Base-by-base conservation (phyloP, 768 basidiomycete species). In the Pisolithus sp. region DNA sequence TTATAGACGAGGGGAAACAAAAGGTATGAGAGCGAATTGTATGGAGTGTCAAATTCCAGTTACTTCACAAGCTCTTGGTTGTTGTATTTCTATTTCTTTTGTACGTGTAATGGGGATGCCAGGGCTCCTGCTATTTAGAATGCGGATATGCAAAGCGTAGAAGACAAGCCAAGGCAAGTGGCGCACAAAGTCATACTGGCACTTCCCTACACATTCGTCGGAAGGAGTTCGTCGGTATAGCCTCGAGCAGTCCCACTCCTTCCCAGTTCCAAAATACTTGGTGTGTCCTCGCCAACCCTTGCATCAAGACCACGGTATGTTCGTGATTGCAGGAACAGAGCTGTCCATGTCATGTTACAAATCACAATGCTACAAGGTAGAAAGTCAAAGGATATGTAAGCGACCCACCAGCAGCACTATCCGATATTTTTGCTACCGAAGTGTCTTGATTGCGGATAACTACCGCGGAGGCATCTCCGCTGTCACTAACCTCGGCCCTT, bases 171-270 rank as follows among this genome's bases (percentile, higher is more conserved):
- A 20, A 21, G 15, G 10, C 42, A 28, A 17, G 43, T 24, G 43
- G 7, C 4, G 5, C 17, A 26, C 18, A 44, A 12, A 24, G 21
- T 30, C 30, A 30, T 30, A 9, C 30, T 30, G 10, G 30, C 7
- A 30, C 30, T 30, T 30, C 26, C 24, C 31, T 47, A 47, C 34
- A 9, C 20, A 36, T 21, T 5, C 31, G 28, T 8, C 30, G n/a
- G 8, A 21, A 42, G 49, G 48, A 64, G 68, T 53, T 75, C 72
- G 45, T 88, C 85, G 44, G 77, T 77, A 65, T 98, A 97, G 9
- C 88, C 91, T 55, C 86, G 78, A 37, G 95, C 93, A 43, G 95
- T 86, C 5, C 95, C 95, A 57, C 80, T 88, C 43, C 93, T 72
- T 0, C 95, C 95, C 66, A 95, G 89, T 69, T 96, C 91, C 53